Evolutionary conservation across 2,329 filamentous ascomycete species (phyloP).

Genomic region (Fonsecaea multimorphosa): DNA sequence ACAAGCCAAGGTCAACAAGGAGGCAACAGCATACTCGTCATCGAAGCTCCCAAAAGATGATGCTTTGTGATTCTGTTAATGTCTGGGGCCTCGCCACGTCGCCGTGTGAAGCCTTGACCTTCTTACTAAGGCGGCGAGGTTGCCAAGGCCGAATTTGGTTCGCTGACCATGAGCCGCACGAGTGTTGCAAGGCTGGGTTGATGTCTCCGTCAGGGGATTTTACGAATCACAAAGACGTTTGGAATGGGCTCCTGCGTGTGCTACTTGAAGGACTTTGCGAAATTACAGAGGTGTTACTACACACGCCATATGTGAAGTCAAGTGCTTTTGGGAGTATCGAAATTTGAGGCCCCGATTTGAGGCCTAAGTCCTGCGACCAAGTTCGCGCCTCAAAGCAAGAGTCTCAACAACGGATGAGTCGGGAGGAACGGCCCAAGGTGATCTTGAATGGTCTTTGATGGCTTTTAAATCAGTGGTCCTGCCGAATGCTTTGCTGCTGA

Average conservation of each 20-base stretch:
- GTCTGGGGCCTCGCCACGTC: slow-evolving; percentile 31
- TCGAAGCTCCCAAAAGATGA: background rate
- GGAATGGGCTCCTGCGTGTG: background rate
- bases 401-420: background rate
- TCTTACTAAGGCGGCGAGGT: slow-evolving; percentile 19
- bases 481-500: background rate
- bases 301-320: background rate
- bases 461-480: background rate
- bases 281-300: background rate
- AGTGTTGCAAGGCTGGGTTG: slow-evolving; percentile 22
- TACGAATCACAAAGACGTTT: background rate
- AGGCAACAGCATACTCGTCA: slow-evolving; percentile 31
- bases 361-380: background rate
- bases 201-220: background rate
- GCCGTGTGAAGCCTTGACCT: slow-evolving; percentile 29
- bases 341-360: background rate
- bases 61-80: slow-evolving; percentile 11
- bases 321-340: background rate
- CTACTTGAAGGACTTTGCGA: background rate
- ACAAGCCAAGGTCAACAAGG: background rate
- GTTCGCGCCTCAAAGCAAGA: background rate
- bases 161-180: background rate
- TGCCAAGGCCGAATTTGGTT: slow-evolving; percentile 25
- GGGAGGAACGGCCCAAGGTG: background rate
- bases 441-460: background rate